Percentiles rank a stretch among this genome's conserved stretches.
Conservation (phyloP, 2,329 filamentous ascomycete species). For the Zymoseptoria brevis region DNA sequence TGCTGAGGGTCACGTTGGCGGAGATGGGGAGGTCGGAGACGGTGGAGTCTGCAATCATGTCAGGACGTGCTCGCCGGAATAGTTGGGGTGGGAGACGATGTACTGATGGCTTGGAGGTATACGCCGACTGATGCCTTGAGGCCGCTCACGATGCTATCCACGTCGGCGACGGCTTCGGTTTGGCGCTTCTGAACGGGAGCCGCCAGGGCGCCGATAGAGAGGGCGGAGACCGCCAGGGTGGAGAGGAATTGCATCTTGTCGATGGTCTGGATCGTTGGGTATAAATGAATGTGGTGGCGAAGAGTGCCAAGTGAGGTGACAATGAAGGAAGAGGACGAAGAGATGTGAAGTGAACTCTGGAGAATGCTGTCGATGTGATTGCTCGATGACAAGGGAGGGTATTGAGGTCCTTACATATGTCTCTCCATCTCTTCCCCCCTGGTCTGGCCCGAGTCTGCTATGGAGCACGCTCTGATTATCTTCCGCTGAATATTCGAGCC, state of each 20-base stretch:
- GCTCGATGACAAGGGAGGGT: background rate
- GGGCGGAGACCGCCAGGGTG: conserved; percentile 13
- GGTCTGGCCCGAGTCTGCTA: background rate
- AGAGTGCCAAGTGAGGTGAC: conserved; percentile 3
- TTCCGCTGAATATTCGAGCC: background rate
- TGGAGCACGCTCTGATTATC: background rate
- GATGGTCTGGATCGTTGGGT: conserved; percentile 4
- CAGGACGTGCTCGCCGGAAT: background rate
- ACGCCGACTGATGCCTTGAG: background rate
- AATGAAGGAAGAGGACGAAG: conserved; percentile 9
- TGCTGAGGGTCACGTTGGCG: background rate
- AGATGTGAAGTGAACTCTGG: conserved; percentile 1
- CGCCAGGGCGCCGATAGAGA: conserved; percentile 10
- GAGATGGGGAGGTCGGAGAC: background rate
- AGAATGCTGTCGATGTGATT: background rate
- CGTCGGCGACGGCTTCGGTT: background rate
- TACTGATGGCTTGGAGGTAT: background rate
- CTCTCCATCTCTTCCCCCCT: background rate
- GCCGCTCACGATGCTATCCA: conserved; percentile 7
- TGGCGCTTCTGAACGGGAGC: conserved; percentile 14
- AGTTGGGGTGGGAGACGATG: background rate
- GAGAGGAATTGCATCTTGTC: conserved; percentile 16
- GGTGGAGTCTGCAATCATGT: background rate
- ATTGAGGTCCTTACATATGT: conserved; percentile 3
- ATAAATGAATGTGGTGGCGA: conserved; percentile 15